Conservation (phyloP, 2,329 filamentous ascomycete species). For the Stagonosporopsis rhizophila region DNA sequence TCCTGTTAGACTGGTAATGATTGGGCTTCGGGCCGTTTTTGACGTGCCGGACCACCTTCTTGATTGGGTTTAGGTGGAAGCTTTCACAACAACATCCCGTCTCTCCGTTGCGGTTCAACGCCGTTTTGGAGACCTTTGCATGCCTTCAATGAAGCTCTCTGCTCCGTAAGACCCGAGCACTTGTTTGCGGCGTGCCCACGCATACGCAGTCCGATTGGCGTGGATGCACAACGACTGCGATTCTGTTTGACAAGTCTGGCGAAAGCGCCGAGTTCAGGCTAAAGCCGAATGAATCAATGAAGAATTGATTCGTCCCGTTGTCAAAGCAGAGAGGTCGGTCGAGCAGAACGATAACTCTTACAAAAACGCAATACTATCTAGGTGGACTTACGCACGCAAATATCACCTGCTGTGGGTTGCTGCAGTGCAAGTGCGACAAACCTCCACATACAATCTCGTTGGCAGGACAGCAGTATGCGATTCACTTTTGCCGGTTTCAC, state of each 20-base stretch:
- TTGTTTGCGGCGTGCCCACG: not conserved
- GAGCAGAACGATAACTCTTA: not conserved
- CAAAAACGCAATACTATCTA: no score
- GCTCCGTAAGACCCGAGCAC: not conserved
- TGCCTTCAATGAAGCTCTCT: not conserved
- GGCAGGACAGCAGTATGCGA: not conserved
- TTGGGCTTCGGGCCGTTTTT: not conserved
- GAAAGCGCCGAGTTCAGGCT: not conserved
- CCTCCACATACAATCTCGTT: not conserved
- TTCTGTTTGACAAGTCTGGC: not conserved
- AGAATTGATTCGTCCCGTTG: not conserved
- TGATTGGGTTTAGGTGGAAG: not conserved
- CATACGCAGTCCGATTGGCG: no score
- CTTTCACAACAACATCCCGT: not conserved
- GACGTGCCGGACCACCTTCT: not conserved
- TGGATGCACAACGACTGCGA: no score
- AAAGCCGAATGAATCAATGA: not conserved
- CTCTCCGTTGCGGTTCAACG: no score
- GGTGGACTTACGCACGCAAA: no score
- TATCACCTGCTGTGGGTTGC: no score
- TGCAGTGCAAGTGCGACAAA: not conserved
- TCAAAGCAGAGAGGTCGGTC: not conserved
- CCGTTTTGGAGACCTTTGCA: not conserved
- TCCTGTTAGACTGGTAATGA: not conserved
- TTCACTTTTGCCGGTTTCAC: not conserved